Evolutionary conservation across 495 filamentous ascomycete species (phyloP).

Genomic region (Lepidopterella palustris): DNA sequence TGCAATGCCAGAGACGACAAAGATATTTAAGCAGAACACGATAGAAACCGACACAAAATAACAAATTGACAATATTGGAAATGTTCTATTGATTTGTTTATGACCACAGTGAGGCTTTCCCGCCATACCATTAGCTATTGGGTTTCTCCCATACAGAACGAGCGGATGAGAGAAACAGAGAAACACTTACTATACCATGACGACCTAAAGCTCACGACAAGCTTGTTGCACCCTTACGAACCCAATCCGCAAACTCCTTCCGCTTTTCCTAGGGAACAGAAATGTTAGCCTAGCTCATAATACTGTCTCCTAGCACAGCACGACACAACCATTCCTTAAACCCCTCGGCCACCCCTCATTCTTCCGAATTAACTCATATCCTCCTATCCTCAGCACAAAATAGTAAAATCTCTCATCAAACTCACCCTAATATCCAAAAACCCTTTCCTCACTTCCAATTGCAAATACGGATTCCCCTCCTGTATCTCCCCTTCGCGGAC

Average conservation of each 20-base stretch:
- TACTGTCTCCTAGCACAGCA: background rate
- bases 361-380: background rate
- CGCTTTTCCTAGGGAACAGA: conserved; percentile 26
- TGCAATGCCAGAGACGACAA: no score
- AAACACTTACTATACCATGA: no score
- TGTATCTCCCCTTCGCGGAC: conserved; percentile 26
- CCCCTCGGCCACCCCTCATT: background rate
- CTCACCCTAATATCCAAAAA: conserved; percentile 42
- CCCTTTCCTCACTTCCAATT: conserved; percentile 36
- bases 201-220: background rate
- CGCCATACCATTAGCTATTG: no score
- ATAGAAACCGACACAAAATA: no score
- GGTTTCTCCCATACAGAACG: no score
- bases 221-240: conserved; percentile 24
- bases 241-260: conserved; percentile 41
- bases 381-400: background rate
- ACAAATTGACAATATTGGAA: no score
- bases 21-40: no score
- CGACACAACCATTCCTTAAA: background rate
- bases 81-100: no score
- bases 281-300: background rate
- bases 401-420: no score
- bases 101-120: no score
- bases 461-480: conserved; percentile 36
- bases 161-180: no score